Evolutionary conservation across 306 rosid genomes (phyloP), one percentile per base, ranked within the genome.

Genomic region (Benincasa hispida): DNA sequence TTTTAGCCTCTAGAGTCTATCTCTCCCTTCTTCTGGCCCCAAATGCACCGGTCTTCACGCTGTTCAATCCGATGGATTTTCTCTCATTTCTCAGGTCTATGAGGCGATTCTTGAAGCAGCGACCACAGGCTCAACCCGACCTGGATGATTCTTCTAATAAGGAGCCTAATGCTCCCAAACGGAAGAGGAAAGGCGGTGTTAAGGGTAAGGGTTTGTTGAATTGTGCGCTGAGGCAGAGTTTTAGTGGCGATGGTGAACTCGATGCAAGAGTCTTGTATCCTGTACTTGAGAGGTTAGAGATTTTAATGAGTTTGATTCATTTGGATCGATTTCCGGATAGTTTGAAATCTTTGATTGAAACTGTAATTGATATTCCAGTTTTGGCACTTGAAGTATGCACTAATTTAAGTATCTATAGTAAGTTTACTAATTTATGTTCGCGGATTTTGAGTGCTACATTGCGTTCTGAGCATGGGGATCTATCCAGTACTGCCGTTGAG

Each of bases 51-150:
- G 94, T 91, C 37, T 85, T 92, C 83, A 88, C 97, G 45, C 88
- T 93, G 60, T 93, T 93, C 83, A 85, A 91, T 51, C 98, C 96
- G 9, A 81, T 93, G 81, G 86, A 89, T 0, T 90, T 91, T 55
- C 91, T 91, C 80, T 91, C 98, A 56, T 89, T 93, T 80, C 96
- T 93, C 79, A 92, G 91, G 61, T 90, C 96, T 22, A 77, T 93
- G 54, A 96, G 96, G 34, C 91, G 93, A 32, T 82, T 83, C 50
- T 83, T 89, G 79, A 93, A 91, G 86, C 82, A 53, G 63, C 82
- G 80, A 3, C 61, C 84, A 2, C 28, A 3, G 8, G 56, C 51
- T 15, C 79, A 48, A 5, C 28, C 65, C 18, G 69, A 56, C 2
- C 27, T 48, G 3, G 62, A 34, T 1, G 79, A 50, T 17, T 11